These are phyloP conservation scores for Debaryomycetaceae sp. DNA, from an alignment of 1,139 yeast genomes.

Conservation along the genomic window DNA sequence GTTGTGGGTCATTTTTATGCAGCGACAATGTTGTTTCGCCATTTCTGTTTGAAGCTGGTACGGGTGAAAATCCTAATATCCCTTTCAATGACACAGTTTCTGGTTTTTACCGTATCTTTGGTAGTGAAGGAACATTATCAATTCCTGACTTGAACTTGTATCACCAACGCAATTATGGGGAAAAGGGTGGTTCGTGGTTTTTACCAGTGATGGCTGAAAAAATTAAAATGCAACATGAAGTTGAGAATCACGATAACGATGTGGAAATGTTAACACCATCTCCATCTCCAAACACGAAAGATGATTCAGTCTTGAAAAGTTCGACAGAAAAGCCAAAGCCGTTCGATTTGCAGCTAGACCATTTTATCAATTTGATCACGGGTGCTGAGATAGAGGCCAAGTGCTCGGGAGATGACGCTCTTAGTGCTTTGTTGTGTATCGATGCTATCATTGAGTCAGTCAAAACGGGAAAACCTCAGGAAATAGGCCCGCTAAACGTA, in stretches of 20 bases:
- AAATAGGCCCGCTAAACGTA: neutral
- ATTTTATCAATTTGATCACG: slow-evolving; percentile 32
- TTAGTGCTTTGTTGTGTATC: slow-evolving; percentile 37
- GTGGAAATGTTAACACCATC: slow-evolving; percentile 21
- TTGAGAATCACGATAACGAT: slow-evolving; percentile 4
- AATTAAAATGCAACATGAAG: slow-evolving; percentile 10
- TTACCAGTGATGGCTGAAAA: slow-evolving; percentile 20
- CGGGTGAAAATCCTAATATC: slow-evolving; percentile 43
- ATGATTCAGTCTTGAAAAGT: slow-evolving; percentile 14
- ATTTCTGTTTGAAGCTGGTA: slow-evolving; percentile 39
- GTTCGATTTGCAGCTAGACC: slow-evolving; percentile 33
- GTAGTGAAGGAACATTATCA: slow-evolving; percentile 39
- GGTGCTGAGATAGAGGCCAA: slow-evolving; percentile 30
- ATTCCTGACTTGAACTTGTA: slow-evolving; percentile 40
- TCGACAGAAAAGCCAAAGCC: slow-evolving; percentile 24
- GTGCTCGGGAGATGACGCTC: slow-evolving; percentile 42
- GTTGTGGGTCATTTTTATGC: slow-evolving; percentile 41
- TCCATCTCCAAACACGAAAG: slow-evolving; percentile 23
- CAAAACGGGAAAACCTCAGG: slow-evolving; percentile 34
- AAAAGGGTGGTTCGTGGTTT: slow-evolving; percentile 22
- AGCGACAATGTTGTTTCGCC: slow-evolving; percentile 43
- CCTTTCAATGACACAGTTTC: slow-evolving; percentile 30
- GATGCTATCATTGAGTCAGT: slow-evolving; percentile 38
- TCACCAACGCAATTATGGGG: slow-evolving; percentile 21
- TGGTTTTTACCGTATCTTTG: slow-evolving; percentile 41